Evolutionary conservation across 83 land plant species (phyloP).

Genomic region (Picea abies): DNA sequence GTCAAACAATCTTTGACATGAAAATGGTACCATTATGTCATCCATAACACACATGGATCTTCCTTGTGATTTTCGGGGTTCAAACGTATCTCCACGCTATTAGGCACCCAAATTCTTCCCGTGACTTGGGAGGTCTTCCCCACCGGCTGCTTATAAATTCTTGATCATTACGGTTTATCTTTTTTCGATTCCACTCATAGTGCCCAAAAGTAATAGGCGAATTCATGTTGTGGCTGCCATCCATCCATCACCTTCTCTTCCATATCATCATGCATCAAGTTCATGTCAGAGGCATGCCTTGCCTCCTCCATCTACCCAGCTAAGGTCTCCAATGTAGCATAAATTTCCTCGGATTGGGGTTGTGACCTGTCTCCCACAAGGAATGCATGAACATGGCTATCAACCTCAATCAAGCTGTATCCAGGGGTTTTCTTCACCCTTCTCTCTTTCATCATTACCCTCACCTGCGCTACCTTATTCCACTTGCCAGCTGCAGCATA

Average conservation of each 20-base stretch:
- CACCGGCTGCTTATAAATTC: too few species aligned
- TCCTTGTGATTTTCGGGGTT: too few species aligned
- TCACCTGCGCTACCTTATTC: background rate
- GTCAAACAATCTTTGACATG: too few species aligned
- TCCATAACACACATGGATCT: too few species aligned
- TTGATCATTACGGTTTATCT: too few species aligned
- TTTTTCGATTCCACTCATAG: too few species aligned
- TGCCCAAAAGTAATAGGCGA: background rate
- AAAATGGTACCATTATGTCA: too few species aligned
- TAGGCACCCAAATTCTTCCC: too few species aligned
- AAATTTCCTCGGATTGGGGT: background rate
- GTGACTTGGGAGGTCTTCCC: too few species aligned
- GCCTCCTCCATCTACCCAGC: background rate
- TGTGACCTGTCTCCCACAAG: background rate
- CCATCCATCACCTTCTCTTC: background rate
- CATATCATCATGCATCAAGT: background rate
- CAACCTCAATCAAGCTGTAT: constrained; percentile 11
- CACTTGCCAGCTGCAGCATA: constrained; percentile 15
- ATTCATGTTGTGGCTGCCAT: background rate
- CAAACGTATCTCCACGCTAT: too few species aligned
- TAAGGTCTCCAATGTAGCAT: background rate
- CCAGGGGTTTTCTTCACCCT: background rate
- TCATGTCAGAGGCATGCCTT: background rate
- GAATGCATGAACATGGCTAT: constrained; percentile 4
- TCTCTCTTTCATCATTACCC: background rate